Evolutionary conservation across 1,284 basidiomycete genomes (phyloP).

Genomic region (Calocybe gambosa): DNA sequence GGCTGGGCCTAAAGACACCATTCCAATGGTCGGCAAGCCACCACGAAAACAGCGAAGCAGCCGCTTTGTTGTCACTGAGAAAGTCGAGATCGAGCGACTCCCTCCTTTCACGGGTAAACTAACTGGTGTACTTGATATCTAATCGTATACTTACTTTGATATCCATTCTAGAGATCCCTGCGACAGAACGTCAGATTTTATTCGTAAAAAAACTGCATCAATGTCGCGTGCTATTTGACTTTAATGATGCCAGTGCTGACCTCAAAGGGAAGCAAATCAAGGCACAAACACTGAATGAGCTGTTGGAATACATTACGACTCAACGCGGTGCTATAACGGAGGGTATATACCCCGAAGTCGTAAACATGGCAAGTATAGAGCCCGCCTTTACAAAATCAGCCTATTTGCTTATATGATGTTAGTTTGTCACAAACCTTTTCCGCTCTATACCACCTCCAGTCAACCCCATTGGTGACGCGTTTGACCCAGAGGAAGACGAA

Average conservation of each 20-base stretch:
- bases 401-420: constrained; percentile 10
- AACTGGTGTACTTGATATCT: neutral
- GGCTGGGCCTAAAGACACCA: constrained; percentile 85
- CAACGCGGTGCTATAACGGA: constrained; percentile 97
- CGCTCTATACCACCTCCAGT: constrained; percentile 99
- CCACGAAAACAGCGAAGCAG: constrained; percentile 94
- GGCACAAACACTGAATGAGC: constrained; percentile 95
- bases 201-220: constrained; percentile 96
- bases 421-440: constrained; percentile 98
- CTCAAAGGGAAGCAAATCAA: constrained; percentile 98
- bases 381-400: constrained; percentile 5
- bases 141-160: constrained; percentile 11
- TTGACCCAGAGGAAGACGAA: constrained; percentile 99
- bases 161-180: constrained; percentile 69
- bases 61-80: constrained; percentile 94
- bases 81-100: constrained; percentile 92
- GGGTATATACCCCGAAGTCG: constrained; percentile 97
- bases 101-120: constrained; percentile 87
- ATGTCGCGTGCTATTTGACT: constrained; percentile 96
- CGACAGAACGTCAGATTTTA: constrained; percentile 83
- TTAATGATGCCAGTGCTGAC: constrained; percentile 96
- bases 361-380: constrained; percentile 74
- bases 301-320: constrained; percentile 98
- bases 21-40: constrained; percentile 91
- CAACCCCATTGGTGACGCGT: constrained; percentile 96